Evolutionary conservation across 352 stramenopile species (phyloP).

Genomic region (Phytopythium helicoides): DNA sequence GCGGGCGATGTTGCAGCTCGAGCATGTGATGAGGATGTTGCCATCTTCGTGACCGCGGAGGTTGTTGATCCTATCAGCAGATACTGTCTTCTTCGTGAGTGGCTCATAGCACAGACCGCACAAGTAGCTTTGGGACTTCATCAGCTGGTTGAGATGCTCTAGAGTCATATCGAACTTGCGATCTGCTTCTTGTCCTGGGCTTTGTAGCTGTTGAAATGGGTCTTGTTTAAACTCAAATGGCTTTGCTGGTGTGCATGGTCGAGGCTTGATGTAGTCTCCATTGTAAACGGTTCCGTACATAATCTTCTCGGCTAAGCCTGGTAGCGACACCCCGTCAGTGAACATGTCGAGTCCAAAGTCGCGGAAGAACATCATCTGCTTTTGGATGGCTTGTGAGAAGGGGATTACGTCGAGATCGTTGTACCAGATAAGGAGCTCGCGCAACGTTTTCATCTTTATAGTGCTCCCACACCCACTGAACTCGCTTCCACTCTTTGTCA

Average conservation of each 20-base stretch:
- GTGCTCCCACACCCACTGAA: conserved; percentile 25
- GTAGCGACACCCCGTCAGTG: conserved; percentile 15
- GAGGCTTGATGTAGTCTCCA: conserved; percentile 9
- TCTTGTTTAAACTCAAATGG: conserved; percentile 14
- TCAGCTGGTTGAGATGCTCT: conserved; percentile 12
- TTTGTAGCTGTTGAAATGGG: conserved; percentile 16
- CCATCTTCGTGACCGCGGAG: conserved; percentile 7
- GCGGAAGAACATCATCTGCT: conserved; percentile 15
- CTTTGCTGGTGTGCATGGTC: conserved; percentile 5
- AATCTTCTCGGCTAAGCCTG: conserved; percentile 15
- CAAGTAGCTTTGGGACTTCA: conserved; percentile 20
- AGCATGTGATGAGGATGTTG: conserved; percentile 17
- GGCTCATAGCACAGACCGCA: conserved; percentile 17
- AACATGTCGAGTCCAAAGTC: conserved; percentile 28
- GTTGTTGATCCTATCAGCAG: conserved; percentile 22
- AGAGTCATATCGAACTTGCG: conserved; percentile 18
- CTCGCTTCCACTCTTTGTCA: conserved; percentile 3
- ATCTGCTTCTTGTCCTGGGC: conserved; percentile 15
- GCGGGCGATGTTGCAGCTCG: conserved; percentile 10
- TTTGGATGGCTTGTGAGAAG: conserved; percentile 16
- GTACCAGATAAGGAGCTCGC: conserved; percentile 33
- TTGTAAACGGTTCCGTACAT: conserved; percentile 25
- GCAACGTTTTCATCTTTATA: conserved; percentile 30
- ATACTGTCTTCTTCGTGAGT: conserved; percentile 18
- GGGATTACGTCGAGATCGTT: conserved; percentile 27